Evolutionary conservation across 345 rosid species (phyloP), one percentile per base, ranked within the genome.

Genomic region (Eutrema japonicum): DNA sequence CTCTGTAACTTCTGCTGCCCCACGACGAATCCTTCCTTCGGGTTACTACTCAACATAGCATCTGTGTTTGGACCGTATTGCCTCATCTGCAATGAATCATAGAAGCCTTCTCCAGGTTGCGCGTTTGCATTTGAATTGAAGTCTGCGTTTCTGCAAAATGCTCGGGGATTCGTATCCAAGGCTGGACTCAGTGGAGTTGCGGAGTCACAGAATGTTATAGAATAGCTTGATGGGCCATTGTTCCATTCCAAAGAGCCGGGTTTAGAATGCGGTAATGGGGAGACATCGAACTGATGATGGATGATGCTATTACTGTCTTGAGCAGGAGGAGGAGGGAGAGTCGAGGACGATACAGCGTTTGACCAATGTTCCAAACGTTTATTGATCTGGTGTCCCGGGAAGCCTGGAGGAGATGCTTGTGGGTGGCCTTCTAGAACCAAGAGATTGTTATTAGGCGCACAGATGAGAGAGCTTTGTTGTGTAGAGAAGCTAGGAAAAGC

Each of bases 361-460:
- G 88, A 73, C 92, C 90, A 87, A 72, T 68, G 83, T 35, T 81
- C 90, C 59, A 70, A 71, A 62, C 78, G 77, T 82, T 77, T 81
- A 64, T 74, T 74, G 83, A 69, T 84, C 82, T 22, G 77, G 62
- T 51, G 67, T 65, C 80, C 76, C 1, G 60, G 29, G 61, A 78
- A 58, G 82, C 75, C 64, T 7, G 80, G 7, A 50, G 85, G 75
- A 60, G 90, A 77, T 52, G 81, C 74, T 66, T 77, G 84, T 48
- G 79, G 73, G n/a, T 63, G 79, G 62, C 82, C 86, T 65, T 83
- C 92, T 53, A 84, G 78, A 70, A 87, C 76, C 66, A 75, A 62
- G 13, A 79, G 79, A 70, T 68, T 82, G 82, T 77, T 83, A 66
- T 84, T 56, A 61, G 72, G 83, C 66, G 72, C 66, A 26, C 50